Percentiles rank a stretch among this genome's conserved stretches.
phyloP scores from a whole-genome alignment of 352 stramenopile species.

The Phytopythium helicoides region DNA sequence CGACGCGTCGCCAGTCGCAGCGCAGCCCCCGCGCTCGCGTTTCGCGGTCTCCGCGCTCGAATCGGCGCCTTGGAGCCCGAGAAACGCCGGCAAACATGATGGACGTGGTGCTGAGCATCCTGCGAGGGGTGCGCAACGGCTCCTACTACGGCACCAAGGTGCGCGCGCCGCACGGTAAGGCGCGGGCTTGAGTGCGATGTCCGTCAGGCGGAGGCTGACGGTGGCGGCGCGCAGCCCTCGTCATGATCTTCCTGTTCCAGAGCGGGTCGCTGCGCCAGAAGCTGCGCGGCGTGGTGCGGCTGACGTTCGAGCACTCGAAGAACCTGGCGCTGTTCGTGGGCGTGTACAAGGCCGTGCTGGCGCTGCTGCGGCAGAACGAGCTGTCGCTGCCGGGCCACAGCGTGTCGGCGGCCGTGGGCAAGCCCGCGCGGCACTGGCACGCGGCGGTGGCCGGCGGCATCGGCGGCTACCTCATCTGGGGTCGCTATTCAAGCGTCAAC shows the following conservation, averaged over 20 bases:
- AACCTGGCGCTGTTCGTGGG: slow-evolving; percentile 88
- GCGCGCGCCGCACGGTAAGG: slow-evolving; percentile 77
- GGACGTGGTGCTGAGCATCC: slow-evolving; percentile 61
- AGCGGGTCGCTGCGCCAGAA: slow-evolving; percentile 76
- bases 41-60: background rate
- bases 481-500: slow-evolving; percentile 84
- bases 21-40: too few relatives aligned
- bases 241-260: slow-evolving; percentile 91
- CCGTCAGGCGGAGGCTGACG: background rate
- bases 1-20: too few relatives aligned
- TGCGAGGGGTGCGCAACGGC: slow-evolving; percentile 84
- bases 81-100: slow-evolving; percentile 22
- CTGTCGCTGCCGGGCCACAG: slow-evolving; percentile 27
- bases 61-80: too few relatives aligned
- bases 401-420: slow-evolving; percentile 40
- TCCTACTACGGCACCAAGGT: slow-evolving; percentile 90
- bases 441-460: slow-evolving; percentile 72
- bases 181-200: background rate
- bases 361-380: slow-evolving; percentile 57
- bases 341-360: slow-evolving; percentile 81
- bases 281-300: slow-evolving; percentile 58
- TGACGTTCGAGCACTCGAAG: slow-evolving; percentile 88
- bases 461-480: slow-evolving; percentile 83
- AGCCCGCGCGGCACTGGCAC: slow-evolving; percentile 75
- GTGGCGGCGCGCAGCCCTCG: slow-evolving; percentile 51